Evolutionary conservation across 2,329 filamentous ascomycete species (phyloP).

Genomic region (Aspergillus ustus): DNA sequence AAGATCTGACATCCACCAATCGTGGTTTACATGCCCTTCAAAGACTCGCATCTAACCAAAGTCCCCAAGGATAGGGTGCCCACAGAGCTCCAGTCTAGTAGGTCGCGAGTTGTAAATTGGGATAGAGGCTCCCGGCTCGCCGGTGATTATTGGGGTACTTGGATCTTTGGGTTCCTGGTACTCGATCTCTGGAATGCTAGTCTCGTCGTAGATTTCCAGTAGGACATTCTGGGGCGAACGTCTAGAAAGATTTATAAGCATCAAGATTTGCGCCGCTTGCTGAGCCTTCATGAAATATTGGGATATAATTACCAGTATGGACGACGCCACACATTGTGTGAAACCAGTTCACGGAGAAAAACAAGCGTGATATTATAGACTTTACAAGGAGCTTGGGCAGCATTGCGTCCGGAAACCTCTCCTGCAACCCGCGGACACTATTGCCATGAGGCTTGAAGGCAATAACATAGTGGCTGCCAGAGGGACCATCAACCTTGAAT

Average conservation of each 20-base stretch:
- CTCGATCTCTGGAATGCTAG: background rate
- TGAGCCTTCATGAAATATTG: background rate
- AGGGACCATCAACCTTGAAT: conserved; percentile 18
- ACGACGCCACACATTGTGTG: conserved; percentile 1
- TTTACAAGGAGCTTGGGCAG: conserved; percentile 22
- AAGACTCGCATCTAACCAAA: conserved; percentile 4
- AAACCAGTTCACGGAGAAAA: conserved; percentile 8
- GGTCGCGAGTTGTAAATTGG: background rate
- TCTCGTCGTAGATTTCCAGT: conserved; percentile 3
- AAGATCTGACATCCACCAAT: conserved; percentile 13
- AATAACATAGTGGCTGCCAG: conserved; percentile 31
- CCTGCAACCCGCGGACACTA: conserved; percentile 29
- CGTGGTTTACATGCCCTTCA: background rate
- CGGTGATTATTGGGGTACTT: conserved; percentile 6
- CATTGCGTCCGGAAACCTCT: conserved; percentile 25
- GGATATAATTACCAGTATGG: conserved; percentile 8
- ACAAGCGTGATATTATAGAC: conserved; percentile 4
- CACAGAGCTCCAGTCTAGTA: background rate
- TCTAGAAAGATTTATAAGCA: no score
- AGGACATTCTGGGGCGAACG: conserved; percentile 11
- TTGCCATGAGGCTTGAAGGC: conserved; percentile 28
- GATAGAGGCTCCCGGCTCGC: background rate
- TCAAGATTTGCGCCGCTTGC: no score
- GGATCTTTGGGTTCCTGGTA: conserved; percentile 6
- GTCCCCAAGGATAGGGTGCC: conserved; percentile 3